Conservation (phyloP, 306 rosid genomes). For the Lupinus albus region DNA sequence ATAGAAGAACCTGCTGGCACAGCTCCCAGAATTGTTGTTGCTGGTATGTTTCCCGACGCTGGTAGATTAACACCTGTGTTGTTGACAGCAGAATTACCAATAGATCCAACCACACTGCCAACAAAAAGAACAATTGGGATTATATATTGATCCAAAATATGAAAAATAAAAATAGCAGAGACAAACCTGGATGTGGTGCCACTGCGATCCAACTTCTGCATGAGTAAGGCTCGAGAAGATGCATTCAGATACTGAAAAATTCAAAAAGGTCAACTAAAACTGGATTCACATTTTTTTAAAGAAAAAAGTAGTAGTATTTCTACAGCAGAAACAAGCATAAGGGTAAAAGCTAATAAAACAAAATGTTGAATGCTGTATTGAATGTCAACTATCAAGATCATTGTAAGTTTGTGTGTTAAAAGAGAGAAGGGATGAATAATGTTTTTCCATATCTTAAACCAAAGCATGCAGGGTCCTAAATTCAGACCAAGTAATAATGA, state of each 20-base stretch:
- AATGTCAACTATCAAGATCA: not conserved
- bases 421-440: not conserved
- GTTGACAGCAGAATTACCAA: slow-evolving; percentile 57
- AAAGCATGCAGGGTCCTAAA: not conserved
- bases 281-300: not conserved
- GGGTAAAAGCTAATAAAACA: slow-evolving; percentile 5
- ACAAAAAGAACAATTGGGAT: slow-evolving; percentile 42
- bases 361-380: not conserved
- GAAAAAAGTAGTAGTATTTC: not conserved
- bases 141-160: slow-evolving; percentile 20
- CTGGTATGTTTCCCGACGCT: slow-evolving; percentile 31
- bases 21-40: slow-evolving; percentile 51
- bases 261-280: slow-evolving; percentile 29
- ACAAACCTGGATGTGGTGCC: slow-evolving; percentile 72
- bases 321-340: not conserved
- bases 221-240: slow-evolving; percentile 82
- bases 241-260: slow-evolving; percentile 81
- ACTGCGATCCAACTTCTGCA: slow-evolving; percentile 96
- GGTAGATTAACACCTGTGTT: slow-evolving; percentile 55
- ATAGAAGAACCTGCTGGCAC: slow-evolving; percentile 44
- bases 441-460: not conserved
- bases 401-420: slow-evolving; percentile 9
- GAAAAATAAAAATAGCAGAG: slow-evolving; percentile 29
- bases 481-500: slow-evolving; percentile 22
- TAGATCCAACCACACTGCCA: slow-evolving; percentile 65